Evolutionary conservation across 2,329 filamentous ascomycete species (phyloP).

Genomic region (Sarocladium kiliense): DNA sequence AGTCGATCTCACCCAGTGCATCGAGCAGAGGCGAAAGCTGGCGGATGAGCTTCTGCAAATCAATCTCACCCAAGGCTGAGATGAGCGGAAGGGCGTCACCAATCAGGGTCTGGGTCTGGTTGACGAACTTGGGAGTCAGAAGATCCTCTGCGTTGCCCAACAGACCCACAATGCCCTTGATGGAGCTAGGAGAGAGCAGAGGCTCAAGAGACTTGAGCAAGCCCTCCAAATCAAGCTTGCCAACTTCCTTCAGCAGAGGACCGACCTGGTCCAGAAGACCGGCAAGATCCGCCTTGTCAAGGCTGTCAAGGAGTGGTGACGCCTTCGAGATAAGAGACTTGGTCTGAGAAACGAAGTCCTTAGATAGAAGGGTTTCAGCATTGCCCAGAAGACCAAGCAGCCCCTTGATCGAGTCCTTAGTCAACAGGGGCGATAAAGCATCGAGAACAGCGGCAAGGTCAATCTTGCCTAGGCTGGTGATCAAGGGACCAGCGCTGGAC

Average conservation of each 20-base stretch:
- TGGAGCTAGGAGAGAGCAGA: conserved; percentile 25
- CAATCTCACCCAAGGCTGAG: conserved; percentile 26
- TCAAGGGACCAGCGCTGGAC: conserved; percentile 16
- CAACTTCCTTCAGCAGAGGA: conserved; percentile 24
- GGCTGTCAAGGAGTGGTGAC: conserved; percentile 23
- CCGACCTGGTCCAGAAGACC: conserved; percentile 22
- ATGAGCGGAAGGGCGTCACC: conserved; percentile 30
- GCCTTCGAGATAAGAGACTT: conserved; percentile 21
- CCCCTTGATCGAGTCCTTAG: conserved; percentile 23
- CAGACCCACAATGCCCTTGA: conserved; percentile 28
- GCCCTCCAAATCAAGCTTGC: conserved; percentile 26
- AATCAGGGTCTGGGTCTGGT: conserved; percentile 25
- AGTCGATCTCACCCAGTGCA: conserved; percentile 27
- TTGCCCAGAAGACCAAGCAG: conserved; percentile 29
- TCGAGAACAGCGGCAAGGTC: conserved; percentile 23
- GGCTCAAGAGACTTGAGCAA: conserved; percentile 27
- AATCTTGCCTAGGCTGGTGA: conserved; percentile 22
- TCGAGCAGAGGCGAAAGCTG: conserved; percentile 25
- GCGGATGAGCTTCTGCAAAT: conserved; percentile 27
- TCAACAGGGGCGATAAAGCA: conserved; percentile 24
- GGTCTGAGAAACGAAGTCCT: conserved; percentile 21
- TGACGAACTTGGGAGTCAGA: conserved; percentile 23
- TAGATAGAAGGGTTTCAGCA: conserved; percentile 22
- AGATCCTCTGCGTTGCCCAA: conserved; percentile 30
- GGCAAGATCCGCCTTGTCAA: conserved; percentile 24